phyloP scores from a whole-genome alignment of 148 eudicot genomes.

The Rhododendron mucronatum region DNA sequence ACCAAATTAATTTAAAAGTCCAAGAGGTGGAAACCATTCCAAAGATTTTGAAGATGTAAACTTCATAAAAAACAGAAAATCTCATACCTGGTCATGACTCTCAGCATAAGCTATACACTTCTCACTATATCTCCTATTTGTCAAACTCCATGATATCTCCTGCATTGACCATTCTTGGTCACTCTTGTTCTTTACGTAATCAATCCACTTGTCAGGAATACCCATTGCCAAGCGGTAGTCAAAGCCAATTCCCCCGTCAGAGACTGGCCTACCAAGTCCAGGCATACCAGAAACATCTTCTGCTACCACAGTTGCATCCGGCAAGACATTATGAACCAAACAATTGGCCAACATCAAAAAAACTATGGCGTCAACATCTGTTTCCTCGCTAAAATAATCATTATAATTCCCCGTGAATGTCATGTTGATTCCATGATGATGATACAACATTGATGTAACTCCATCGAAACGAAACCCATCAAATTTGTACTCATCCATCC shows the following conservation, averaged over 20 bases:
- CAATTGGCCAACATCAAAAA: slow-evolving; percentile 85
- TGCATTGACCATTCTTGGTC: slow-evolving; percentile 83
- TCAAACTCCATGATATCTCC: slow-evolving; percentile 69
- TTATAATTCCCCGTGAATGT: slow-evolving; percentile 67
- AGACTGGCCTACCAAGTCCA: slow-evolving; percentile 75
- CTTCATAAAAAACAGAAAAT: slow-evolving; percentile 13
- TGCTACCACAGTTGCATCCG: slow-evolving; percentile 85
- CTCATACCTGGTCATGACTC: slow-evolving; percentile 91
- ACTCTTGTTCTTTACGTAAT: slow-evolving; percentile 76
- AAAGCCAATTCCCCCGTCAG: slow-evolving; percentile 90
- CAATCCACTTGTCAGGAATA: slow-evolving; percentile 96
- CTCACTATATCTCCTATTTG: slow-evolving; percentile 92
- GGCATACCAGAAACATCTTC: slow-evolving; percentile 99
- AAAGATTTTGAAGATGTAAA: not conserved
- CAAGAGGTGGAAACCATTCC: not conserved
- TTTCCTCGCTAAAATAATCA: slow-evolving; percentile 84
- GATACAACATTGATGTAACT: slow-evolving; percentile 92
- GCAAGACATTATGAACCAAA: slow-evolving; percentile 56
- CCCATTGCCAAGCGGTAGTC: slow-evolving; percentile 97
- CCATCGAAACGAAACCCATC: slow-evolving; percentile 99
- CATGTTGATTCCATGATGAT: slow-evolving; percentile 88
- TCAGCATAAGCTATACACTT: slow-evolving; percentile 97
- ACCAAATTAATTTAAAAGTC: not conserved
- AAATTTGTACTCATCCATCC: slow-evolving; percentile 86
- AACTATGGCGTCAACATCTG: slow-evolving; percentile 93